Evolutionary conservation across 108 stramenopile species (phyloP), one percentile per base, ranked within the genome.

Genomic region (Hondaea fermentalgiana): DNA sequence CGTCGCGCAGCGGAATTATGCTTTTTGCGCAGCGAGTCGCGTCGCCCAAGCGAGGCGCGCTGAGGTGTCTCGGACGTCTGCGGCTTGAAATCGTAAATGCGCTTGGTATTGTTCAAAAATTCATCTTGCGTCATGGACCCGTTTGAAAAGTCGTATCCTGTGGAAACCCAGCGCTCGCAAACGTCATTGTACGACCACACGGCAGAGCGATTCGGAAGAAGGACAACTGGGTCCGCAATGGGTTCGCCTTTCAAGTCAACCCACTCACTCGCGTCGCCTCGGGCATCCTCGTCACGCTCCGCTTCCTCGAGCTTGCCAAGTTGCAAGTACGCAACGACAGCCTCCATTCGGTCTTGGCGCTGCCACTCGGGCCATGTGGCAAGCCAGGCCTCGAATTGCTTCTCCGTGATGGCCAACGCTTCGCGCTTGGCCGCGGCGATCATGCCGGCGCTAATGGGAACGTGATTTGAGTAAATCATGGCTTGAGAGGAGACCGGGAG

Each of bases 291-390:
- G 25, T 8, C 23, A 1, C 14, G 45, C 14, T 53, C 76, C 6
- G 76, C 3, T 28, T 28, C 49, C 43, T 53, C 49, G 19, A 53
- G 12, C 6, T 47, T 8, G n/a, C 17, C 49, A 12, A 83, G 45
- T 6, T 83, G 43, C 76, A 53, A 17, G 3, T 53, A 83, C n/a
- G 76, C 45, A 14, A 23, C 25, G 10, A 83, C 51, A 6, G 5
- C 45, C 28, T 83, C 49, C n/a, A 53, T 23, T 12, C 76, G 76
- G 49, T 35, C 49, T 16, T 53, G 51, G 8, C 76, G 76, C 76
- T 83, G 76, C 76, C 76, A 83, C 76, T 83, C 76, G n/a, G 76
- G 76, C 76, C 76, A 83, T 35, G 10, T 17, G 14, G 45, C 76
- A 12, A 83, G 51, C 76, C 76, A 83, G n/a, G n/a, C 25, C 17